Evolutionary conservation across 345 rosid species (phyloP).

Genomic region (Sisymbrium altissimum): DNA sequence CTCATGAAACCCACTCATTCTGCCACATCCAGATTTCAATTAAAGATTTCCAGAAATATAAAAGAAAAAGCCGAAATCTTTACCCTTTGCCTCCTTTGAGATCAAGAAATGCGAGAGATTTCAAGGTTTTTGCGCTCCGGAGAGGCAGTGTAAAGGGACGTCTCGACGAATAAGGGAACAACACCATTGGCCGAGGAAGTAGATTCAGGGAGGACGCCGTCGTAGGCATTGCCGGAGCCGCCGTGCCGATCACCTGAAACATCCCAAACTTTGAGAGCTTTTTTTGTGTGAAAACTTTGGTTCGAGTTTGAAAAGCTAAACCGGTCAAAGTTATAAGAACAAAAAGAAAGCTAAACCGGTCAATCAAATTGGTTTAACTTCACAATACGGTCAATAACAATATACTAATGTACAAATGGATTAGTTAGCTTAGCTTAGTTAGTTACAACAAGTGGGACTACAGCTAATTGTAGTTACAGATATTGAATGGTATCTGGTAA

Average conservation of each 20-base stretch:
- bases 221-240: slow-evolving; percentile 22
- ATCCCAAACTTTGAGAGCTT: neutral
- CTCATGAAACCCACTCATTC: slow-evolving; percentile 58
- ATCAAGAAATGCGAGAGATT: slow-evolving; percentile 41
- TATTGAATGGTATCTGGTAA: no score
- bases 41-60: no score
- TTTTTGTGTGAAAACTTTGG: neutral
- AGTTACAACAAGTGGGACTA: no score
- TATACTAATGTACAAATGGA: no score
- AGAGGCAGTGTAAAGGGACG: slow-evolving; percentile 20
- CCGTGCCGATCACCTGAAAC: slow-evolving; percentile 29
- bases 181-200: slow-evolving; percentile 14
- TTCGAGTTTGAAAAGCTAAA: neutral
- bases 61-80: no score
- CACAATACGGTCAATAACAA: no score
- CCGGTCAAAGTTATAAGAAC: no score
- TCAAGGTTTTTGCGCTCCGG: slow-evolving; percentile 26
- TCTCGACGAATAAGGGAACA: slow-evolving; percentile 17
- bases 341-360: no score
- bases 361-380: no score
- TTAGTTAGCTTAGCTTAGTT: no score
- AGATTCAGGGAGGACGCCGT: neutral
- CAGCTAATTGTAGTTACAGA: no score
- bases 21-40: slow-evolving; percentile 16
- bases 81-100: slow-evolving; percentile 59